Evolutionary conservation across 2,329 filamentous ascomycete species (phyloP), one percentile per base, ranked within the genome.

Genomic region (Monosporascus sp.): DNA sequence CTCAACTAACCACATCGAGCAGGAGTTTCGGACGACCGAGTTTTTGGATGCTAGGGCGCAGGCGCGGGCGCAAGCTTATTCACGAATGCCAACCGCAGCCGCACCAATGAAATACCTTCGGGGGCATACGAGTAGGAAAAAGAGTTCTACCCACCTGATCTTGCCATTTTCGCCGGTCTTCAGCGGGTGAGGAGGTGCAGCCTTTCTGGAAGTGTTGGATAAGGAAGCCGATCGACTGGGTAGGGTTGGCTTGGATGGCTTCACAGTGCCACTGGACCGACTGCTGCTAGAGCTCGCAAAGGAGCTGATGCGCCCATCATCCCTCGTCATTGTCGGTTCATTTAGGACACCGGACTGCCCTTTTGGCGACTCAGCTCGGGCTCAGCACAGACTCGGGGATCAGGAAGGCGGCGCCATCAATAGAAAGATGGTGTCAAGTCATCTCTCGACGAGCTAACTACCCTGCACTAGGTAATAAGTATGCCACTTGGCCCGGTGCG

Each of bases 281-380:
- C 80, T 83, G 74, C 85, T 88, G 73, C 81, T 83, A 60, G 81
- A 81, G 77, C 82, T 85, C 73, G 83, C 83, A 60, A 79, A 74
- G 59, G 84, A 85, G 75, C 80, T 85, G 79, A 86, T 81, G 73
- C 84, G 85, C 72, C 78, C 77, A 64, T 88, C 85, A 75, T 85
- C 82, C 72, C 80, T 82, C 73, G 84, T 82, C 86, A 90, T 89
- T 72, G 73, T 83, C 72, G 71, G 72, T 27, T n/a, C 36, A 37
- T 22, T n/a, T 37, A 8, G 31, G 31, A 5, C 31, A 19, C 22
- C 9, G 19, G 43, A 45, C 9, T 8, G 43, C 37, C 17, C 37
- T n/a, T 20, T 43, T 2, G 11, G 40, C 40, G 9, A 20, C 40
- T 14, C 19, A 6, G 40, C 0, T 20, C 14, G 17, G 17, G 38